Percentiles rank a stretch among this genome's conserved stretches.
Conservation (phyloP, 768 basidiomycete species). For the Pulveroboletus sp. region DNA sequence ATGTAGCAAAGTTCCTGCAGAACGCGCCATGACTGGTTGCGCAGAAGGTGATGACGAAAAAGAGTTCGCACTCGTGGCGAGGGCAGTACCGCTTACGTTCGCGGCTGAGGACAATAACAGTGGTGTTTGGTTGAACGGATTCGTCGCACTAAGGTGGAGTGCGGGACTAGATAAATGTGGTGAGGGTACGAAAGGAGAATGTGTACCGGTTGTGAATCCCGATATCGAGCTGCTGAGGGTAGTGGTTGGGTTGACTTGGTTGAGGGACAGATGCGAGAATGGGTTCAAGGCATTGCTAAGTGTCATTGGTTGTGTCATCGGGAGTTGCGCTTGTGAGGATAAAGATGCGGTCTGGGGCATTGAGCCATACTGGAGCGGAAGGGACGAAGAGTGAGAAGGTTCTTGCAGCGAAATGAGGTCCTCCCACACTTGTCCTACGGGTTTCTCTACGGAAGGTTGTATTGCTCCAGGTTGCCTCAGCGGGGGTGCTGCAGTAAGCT, state of each 20-base stretch:
- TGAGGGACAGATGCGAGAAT: constrained; percentile 18
- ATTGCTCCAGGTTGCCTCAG: not conserved
- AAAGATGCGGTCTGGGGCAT: not conserved
- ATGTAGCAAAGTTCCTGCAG: constrained; percentile 7
- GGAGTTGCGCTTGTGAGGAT: constrained; percentile 15
- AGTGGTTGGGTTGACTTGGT: constrained; percentile 2
- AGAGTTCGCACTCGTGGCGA: constrained; percentile 10
- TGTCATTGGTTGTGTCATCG: constrained; percentile 7
- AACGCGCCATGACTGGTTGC: constrained; percentile 6
- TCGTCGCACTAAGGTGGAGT: constrained; percentile 9
- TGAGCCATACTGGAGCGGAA: constrained; percentile 42
- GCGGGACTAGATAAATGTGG: constrained; percentile 13
- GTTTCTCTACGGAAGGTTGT: constrained; percentile 17
- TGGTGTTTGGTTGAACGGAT: constrained; percentile 18
- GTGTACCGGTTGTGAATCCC: not conserved
- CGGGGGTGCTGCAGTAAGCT: constrained; percentile 6
- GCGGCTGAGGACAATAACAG: not conserved
- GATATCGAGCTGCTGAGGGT: constrained; percentile 10
- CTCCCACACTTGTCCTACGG: constrained; percentile 48
- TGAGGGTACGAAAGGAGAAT: constrained; percentile 6
- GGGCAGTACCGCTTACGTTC: not conserved
- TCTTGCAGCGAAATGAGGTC: constrained; percentile 50
- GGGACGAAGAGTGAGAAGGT: constrained; percentile 36
- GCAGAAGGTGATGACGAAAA: constrained; percentile 10
- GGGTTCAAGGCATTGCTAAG: constrained; percentile 11